Percentiles rank a stretch among this genome's conserved stretches.
Conservation (phyloP, 768 basidiomycete genomes). For the Trametes cubensis region DNA sequence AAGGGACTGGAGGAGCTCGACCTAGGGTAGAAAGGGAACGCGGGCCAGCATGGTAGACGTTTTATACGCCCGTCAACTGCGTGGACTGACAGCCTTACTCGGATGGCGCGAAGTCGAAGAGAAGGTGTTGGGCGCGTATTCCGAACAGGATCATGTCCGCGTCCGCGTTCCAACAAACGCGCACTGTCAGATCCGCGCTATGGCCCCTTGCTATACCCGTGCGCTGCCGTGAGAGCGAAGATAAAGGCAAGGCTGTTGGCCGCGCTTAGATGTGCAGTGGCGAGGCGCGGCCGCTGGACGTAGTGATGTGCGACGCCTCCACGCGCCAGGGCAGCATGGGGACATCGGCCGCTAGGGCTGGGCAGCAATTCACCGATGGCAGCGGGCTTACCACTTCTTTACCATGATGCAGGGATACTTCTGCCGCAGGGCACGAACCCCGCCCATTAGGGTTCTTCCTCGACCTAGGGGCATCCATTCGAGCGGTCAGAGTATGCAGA, state of each 20-base stretch:
- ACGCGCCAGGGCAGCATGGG: too few species aligned
- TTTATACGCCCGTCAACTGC: not conserved
- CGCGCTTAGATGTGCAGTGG: too few species aligned
- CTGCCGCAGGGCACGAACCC: too few species aligned
- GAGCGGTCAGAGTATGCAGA: too few species aligned
- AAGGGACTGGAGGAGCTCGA: conserved; percentile 3
- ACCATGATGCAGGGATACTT: not conserved
- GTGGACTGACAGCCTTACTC: not conserved
- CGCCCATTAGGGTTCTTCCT: not conserved
- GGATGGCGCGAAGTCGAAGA: not conserved
- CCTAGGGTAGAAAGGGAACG: not conserved
- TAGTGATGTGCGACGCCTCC: too few species aligned
- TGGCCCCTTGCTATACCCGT: conserved; percentile 6
- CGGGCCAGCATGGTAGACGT: not conserved
- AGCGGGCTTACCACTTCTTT: conserved; percentile 1
- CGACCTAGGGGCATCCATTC: too few species aligned
- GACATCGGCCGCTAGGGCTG: too few species aligned
- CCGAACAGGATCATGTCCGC: not conserved
- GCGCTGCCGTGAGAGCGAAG: not conserved
- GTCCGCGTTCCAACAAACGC: not conserved
- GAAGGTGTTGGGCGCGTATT: conserved; percentile 1
- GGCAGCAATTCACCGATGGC: not conserved
- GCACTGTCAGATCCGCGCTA: conserved; percentile 1
- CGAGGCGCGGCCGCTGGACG: too few species aligned
- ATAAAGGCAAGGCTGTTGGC: too few species aligned